These are phyloP conservation scores for Claviceps monticola DNA, from an alignment of 2,329 filamentous ascomycete genomes.

Conservation along the genomic window DNA sequence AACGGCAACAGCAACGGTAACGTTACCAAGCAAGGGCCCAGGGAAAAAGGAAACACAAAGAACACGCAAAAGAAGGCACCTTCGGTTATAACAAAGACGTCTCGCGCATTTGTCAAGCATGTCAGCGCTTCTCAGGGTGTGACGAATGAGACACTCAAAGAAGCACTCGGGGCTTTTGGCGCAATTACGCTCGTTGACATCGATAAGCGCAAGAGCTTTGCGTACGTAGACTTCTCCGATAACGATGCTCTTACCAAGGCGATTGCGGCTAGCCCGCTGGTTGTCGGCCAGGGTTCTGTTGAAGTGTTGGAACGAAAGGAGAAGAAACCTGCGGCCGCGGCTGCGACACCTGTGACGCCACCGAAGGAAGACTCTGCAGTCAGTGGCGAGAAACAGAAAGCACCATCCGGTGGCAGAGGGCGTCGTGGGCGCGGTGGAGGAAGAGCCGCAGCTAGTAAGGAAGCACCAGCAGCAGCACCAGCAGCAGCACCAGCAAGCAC, in stretches of 20 bases:
- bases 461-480: not conserved
- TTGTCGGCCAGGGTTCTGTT: conserved; percentile 73
- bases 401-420: conserved; percentile 13
- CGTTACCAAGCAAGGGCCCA: conserved; percentile 7
- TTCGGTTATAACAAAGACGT: conserved; percentile 28
- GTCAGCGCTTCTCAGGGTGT: conserved; percentile 84
- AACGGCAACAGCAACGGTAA: conserved; percentile 4
- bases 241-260: conserved; percentile 61
- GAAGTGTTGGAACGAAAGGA: conserved; percentile 77
- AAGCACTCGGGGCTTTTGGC: conserved; percentile 62
- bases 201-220: conserved; percentile 88
- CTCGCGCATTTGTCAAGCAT: conserved; percentile 66
- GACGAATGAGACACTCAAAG: conserved; percentile 65
- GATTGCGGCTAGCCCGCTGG: conserved; percentile 65
- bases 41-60: conserved; percentile 11
- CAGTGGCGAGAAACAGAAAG: conserved; percentile 13
- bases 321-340: conserved; percentile 22
- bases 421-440: conserved; percentile 19
- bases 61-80: conserved; percentile 20
- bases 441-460: conserved; percentile 6
- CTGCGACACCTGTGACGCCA: conserved; percentile 7
- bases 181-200: conserved; percentile 71
- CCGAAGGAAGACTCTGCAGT: conserved; percentile 2
- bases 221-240: conserved; percentile 78
- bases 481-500: conserved; percentile 3